Evolutionary conservation across 345 rosid species (phyloP).

Genomic region (Murraya paniculata): DNA sequence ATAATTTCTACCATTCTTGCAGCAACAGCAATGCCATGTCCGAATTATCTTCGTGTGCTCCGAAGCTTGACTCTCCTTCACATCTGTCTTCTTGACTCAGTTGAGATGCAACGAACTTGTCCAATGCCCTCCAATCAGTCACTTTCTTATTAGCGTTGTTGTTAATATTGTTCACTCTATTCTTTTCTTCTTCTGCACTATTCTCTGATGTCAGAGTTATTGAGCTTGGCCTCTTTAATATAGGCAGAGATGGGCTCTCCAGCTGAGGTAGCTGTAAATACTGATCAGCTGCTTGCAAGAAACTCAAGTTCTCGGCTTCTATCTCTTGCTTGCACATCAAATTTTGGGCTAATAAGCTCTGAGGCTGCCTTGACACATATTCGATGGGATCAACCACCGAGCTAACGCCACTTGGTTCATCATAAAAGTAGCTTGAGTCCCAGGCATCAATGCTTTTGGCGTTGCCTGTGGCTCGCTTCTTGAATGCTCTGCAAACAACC

Average conservation of each 20-base stretch:
- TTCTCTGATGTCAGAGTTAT: constrained; percentile 29
- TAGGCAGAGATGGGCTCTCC: constrained; percentile 75
- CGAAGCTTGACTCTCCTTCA: constrained; percentile 32
- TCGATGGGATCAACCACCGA: constrained; percentile 52
- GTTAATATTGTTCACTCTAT: not conserved
- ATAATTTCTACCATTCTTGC: constrained; percentile 37
- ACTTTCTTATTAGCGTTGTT: constrained; percentile 32
- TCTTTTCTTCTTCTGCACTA: constrained; percentile 31
- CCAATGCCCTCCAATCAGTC: constrained; percentile 85
- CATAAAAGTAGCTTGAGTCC: constrained; percentile 65
- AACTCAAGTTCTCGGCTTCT: constrained; percentile 55
- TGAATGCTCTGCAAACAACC: constrained; percentile 98
- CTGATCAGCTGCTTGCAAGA: constrained; percentile 45
- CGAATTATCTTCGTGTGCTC: constrained; percentile 17
- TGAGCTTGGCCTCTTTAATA: constrained; percentile 54
- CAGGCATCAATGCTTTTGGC: constrained; percentile 60
- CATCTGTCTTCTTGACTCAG: constrained; percentile 68
- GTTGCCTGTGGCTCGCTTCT: constrained; percentile 57
- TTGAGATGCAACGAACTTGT: constrained; percentile 92
- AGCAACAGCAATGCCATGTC: constrained; percentile 41
- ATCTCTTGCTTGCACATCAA: constrained; percentile 74
- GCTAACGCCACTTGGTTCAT: constrained; percentile 51
- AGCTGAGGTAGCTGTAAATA: constrained; percentile 89
- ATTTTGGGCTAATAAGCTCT: constrained; percentile 37
- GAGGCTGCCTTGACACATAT: constrained; percentile 50